These are phyloP conservation scores for Clarireedia monteithiana DNA, from an alignment of 2,329 filamentous ascomycete species.

Conservation along the genomic window DNA sequence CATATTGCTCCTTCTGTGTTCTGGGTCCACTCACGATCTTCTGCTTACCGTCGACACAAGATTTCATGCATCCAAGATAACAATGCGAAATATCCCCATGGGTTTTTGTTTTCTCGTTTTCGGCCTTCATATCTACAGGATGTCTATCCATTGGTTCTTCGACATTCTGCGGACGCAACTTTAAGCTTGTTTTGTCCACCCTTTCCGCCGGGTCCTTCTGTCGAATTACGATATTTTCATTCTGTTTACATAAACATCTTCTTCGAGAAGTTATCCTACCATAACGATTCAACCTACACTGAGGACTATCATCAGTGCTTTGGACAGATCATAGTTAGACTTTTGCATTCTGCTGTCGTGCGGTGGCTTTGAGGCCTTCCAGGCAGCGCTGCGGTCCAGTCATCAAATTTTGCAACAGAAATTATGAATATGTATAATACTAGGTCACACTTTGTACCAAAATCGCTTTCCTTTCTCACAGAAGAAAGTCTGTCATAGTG, in stretches of 20 bases:
- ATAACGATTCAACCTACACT: slow-evolving; percentile 51
- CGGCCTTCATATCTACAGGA: slow-evolving; percentile 30
- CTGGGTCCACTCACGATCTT: slow-evolving; percentile 27
- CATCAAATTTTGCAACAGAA: slow-evolving; percentile 19
- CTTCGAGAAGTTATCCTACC: slow-evolving; percentile 28
- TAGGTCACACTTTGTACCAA: slow-evolving; percentile 16
- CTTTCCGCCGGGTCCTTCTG: slow-evolving; percentile 15
- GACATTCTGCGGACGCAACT: slow-evolving; percentile 26
- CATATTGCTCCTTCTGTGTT: slow-evolving; percentile 22
- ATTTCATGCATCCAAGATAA: slow-evolving; percentile 25
- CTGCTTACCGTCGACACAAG: slow-evolving; percentile 17
- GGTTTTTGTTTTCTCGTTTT: slow-evolving; percentile 24
- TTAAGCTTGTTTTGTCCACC: slow-evolving; percentile 22
- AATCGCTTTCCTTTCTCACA: slow-evolving; percentile 8
- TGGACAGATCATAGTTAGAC: slow-evolving; percentile 56
- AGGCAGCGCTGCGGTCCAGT: slow-evolving; percentile 17
- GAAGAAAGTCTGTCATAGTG: slow-evolving; percentile 14
- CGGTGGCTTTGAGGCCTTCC: slow-evolving; percentile 17
- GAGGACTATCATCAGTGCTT: slow-evolving; percentile 43
- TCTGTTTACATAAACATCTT: slow-evolving; percentile 29
- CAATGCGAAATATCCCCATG: slow-evolving; percentile 28
- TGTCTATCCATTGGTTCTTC: slow-evolving; percentile 26
- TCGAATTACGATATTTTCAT: slow-evolving; percentile 27
- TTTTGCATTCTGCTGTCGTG: slow-evolving; percentile 37
- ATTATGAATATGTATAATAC: slow-evolving; percentile 24